These are phyloP conservation scores for Termitomyces sp. DNA, from an alignment of 768 basidiomycete species.

Conservation along the genomic window DNA sequence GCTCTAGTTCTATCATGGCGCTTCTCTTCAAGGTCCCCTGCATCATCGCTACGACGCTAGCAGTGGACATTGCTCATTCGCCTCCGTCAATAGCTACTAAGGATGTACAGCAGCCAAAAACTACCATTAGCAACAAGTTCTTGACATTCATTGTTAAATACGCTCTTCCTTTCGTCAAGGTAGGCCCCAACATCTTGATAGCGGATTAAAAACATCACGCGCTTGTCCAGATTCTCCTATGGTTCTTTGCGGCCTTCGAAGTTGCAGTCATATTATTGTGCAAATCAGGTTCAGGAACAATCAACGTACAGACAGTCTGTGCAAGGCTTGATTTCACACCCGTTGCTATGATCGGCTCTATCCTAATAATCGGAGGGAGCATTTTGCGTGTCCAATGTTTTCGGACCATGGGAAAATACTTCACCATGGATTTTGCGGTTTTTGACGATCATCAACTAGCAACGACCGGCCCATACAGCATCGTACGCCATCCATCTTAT, in stretches of 20 bases:
- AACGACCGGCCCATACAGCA: constrained; percentile 25
- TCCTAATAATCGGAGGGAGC: constrained; percentile 22
- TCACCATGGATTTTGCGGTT: constrained; percentile 34
- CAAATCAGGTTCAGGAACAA: background rate
- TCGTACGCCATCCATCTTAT: constrained; percentile 31
- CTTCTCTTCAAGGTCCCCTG: background rate
- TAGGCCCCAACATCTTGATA: no score
- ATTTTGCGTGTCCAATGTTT: constrained; percentile 32
- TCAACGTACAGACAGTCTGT: background rate
- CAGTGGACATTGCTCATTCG: background rate
- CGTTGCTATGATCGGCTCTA: constrained; percentile 24
- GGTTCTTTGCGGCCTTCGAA: background rate
- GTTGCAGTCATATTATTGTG: background rate
- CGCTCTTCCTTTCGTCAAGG: background rate
- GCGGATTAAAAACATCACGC: no score
- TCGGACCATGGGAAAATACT: constrained; percentile 27
- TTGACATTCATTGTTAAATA: background rate
- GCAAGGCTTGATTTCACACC: constrained; percentile 12
- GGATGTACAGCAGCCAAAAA: background rate
- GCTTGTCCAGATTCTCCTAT: background rate
- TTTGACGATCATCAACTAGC: constrained; percentile 23
- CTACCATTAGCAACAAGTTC: background rate
- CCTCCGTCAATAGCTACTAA: background rate
- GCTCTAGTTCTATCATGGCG: background rate
- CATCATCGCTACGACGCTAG: background rate